These are phyloP conservation scores for Solanum hybrid DNA, from an alignment of 305 asterid genomes.

Conservation along the genomic window DNA sequence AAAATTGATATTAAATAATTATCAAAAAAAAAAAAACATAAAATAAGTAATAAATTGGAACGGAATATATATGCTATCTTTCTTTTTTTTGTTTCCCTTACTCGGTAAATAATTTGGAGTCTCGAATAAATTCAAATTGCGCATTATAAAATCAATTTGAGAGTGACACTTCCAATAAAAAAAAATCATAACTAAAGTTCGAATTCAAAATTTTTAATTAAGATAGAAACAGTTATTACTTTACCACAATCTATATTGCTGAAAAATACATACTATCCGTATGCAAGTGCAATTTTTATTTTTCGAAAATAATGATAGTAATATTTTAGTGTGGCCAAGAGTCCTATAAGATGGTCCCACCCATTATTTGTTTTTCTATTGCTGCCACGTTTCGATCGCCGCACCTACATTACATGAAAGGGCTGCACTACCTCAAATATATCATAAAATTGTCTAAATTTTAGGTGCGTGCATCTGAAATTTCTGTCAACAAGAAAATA, in stretches of 20 bases:
- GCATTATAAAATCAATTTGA: no score
- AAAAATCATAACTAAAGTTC: no score
- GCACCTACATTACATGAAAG: background rate
- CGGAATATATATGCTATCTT: background rate
- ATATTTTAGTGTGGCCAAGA: background rate
- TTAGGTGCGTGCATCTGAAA: background rate
- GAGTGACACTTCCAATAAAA: no score
- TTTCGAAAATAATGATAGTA: no score
- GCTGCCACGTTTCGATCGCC: background rate
- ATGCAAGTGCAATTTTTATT: background rate
- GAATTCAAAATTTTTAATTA: no score
- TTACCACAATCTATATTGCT: background rate
- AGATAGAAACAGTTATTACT: rapidly evolving
- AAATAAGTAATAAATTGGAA: no score
- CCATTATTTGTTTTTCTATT: background rate
- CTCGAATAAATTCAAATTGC: no score
- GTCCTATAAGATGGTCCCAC: background rate
- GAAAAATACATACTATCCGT: background rate
- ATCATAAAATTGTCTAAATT: no score
- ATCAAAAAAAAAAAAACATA: no score
- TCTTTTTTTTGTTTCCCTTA: no score
- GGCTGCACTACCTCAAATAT: background rate
- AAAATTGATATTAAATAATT: no score
- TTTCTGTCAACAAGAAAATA: background rate
- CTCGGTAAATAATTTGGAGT: no score